phyloP scores from a whole-genome alignment of 202 grass and related monocot species.

The Bolboschoenoplectus hybrid region DNA sequence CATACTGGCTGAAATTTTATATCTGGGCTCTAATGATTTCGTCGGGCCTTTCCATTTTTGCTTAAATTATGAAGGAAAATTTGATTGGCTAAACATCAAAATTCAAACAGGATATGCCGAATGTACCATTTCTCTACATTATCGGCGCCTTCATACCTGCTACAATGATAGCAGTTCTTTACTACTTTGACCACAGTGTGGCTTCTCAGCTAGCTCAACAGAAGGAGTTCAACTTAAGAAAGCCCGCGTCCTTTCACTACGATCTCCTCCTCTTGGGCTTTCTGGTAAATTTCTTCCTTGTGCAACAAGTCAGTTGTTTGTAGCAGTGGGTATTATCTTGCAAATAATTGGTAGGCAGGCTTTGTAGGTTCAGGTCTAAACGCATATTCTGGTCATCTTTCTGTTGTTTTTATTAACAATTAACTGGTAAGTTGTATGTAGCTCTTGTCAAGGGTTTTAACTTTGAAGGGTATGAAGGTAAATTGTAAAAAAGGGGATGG shows the following conservation, averaged over 20 bases:
- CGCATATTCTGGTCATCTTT: background rate
- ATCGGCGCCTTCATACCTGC: conserved; percentile 94
- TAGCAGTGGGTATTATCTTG: background rate
- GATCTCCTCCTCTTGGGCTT: conserved; percentile 96
- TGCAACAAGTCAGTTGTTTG: background rate
- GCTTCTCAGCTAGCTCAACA: conserved; percentile 98
- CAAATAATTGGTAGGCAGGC: background rate
- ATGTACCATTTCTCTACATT: conserved; percentile 93
- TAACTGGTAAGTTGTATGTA: background rate
- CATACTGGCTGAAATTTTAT: no score
- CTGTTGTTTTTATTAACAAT: background rate
- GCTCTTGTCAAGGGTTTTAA: background rate
- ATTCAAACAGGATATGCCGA: conserved; percentile 77
- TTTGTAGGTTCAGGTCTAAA: background rate
- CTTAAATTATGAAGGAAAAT: background rate
- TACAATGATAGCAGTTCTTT: conserved; percentile 96
- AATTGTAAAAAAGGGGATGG: background rate
- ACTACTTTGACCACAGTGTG: conserved; percentile 98
- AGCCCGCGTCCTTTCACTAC: conserved; percentile 94
- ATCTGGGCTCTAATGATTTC: background rate
- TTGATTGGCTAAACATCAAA: conserved; percentile 18
- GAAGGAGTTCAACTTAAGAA: conserved; percentile 94
- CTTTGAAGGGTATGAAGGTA: background rate
- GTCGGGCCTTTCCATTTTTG: background rate
- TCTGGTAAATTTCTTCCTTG: conserved; percentile 56